These are phyloP conservation scores for Geotrichum bryndzae DNA, from an alignment of 1,139 yeast species.

Conservation along the genomic window DNA sequence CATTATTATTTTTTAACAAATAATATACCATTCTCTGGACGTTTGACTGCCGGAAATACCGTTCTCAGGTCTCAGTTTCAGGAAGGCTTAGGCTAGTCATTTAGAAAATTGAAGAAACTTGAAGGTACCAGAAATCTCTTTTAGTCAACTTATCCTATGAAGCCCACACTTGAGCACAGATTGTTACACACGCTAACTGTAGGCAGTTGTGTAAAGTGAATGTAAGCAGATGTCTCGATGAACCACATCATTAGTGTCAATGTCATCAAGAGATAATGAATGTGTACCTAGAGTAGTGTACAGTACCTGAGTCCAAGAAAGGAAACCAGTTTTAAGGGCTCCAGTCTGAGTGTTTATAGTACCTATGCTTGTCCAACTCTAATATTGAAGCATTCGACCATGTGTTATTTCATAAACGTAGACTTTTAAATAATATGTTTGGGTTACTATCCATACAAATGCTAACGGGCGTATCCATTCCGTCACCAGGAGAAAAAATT, in stretches of 20 bases:
- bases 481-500: background rate
- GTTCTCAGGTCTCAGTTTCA: no score
- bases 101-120: background rate
- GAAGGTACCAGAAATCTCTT: background rate
- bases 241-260: background rate
- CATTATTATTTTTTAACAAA: no score
- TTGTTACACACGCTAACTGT: background rate
- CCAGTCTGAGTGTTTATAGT: background rate
- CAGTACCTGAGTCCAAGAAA: background rate
- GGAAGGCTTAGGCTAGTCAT: no score
- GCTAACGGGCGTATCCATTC: background rate
- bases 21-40: no score
- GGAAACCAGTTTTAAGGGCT: background rate
- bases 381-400: background rate
- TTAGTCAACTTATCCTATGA: background rate
- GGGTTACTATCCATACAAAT: background rate
- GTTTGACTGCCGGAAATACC: no score
- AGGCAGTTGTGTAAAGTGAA: background rate
- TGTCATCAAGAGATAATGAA: background rate
- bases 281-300: background rate
- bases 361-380: background rate
- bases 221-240: background rate
- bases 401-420: background rate
- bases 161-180: background rate
- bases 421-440: background rate